Percentiles rank a stretch among this genome's conserved stretches.
Evolutionary conservation across 1,139 yeast genomes (phyloP).

Genomic region (Geotrichum carabidarum): DNA sequence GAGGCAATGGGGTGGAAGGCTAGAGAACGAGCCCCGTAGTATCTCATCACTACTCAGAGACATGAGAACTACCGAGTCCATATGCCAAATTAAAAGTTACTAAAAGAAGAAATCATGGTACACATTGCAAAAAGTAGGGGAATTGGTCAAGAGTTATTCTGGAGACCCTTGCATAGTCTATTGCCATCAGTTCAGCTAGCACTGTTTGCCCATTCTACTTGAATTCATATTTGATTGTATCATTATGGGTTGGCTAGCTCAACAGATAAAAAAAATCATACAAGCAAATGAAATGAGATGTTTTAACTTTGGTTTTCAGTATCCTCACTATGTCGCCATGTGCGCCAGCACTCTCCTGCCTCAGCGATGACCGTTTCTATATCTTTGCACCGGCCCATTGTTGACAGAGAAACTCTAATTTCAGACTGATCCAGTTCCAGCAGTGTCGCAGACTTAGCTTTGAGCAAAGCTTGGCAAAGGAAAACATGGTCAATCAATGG

Average conservation of each 20-base stretch:
- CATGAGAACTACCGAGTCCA: too few species aligned
- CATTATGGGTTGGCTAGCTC: neutral
- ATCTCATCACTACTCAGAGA: too few species aligned
- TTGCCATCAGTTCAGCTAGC: too few species aligned
- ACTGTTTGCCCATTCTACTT: neutral
- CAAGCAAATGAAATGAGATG: neutral
- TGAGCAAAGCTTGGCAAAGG: conserved; percentile 70
- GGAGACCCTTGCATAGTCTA: too few species aligned
- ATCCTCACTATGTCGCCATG: conserved; percentile 58
- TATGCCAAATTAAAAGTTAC: too few species aligned
- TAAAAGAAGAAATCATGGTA: too few species aligned
- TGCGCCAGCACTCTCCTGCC: conserved; percentile 86
- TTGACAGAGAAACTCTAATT: conserved; percentile 68
- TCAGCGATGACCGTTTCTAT: conserved; percentile 66
- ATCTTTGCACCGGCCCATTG: conserved; percentile 46
- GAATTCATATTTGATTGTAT: neutral
- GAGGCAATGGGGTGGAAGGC: too few species aligned
- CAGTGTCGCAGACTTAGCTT: conserved; percentile 69
- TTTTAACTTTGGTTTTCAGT: conserved; percentile 1
- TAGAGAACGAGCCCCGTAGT: too few species aligned
- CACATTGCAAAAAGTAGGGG: too few species aligned
- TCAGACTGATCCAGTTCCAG: conserved; percentile 88
- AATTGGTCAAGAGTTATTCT: too few species aligned
- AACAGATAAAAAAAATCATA: neutral
- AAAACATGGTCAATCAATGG: conserved; percentile 75